Evolutionary conservation across 2,329 filamentous ascomycete genomes (phyloP).

Genomic region (Orbilia blumenaviensis): DNA sequence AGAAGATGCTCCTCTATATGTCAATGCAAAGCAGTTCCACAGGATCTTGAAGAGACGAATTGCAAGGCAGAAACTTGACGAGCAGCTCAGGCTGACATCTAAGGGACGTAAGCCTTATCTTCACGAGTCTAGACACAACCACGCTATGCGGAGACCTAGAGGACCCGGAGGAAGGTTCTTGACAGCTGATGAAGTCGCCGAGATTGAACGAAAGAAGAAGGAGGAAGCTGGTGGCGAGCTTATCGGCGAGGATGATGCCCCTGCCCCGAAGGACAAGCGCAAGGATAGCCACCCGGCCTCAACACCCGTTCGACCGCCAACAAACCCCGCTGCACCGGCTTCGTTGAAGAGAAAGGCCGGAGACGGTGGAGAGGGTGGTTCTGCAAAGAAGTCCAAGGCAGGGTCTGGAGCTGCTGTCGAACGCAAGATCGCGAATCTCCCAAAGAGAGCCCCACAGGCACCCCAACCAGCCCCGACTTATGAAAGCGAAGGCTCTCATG

Average conservation of each 20-base stretch:
- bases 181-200: constrained; percentile 79
- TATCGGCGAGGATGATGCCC: constrained; percentile 46
- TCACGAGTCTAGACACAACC: constrained; percentile 96
- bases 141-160: constrained; percentile 93
- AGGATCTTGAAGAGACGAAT: constrained; percentile 93
- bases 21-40: constrained; percentile 99
- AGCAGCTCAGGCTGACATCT: constrained; percentile 86
- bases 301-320: constrained; percentile 37
- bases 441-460: constrained; percentile 53
- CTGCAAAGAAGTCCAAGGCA: constrained; percentile 51
- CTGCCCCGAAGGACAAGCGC: constrained; percentile 50
- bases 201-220: constrained; percentile 57
- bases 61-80: constrained; percentile 90
- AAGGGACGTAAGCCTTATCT: constrained; percentile 97
- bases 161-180: constrained; percentile 94
- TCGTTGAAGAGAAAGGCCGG: constrained; percentile 58
- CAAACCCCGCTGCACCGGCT: constrained; percentile 52
- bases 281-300: constrained; percentile 55
- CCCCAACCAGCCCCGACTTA: constrained; percentile 43
- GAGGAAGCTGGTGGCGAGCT: constrained; percentile 55
- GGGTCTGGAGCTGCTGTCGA: constrained; percentile 40
- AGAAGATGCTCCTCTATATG: constrained; percentile 94
- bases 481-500: constrained; percentile 51
- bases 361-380: constrained; percentile 53
- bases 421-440: constrained; percentile 54